These are phyloP conservation scores for Houttuynia cordata DNA, from an alignment of 164 flowering plant species.

Conservation along the genomic window DNA sequence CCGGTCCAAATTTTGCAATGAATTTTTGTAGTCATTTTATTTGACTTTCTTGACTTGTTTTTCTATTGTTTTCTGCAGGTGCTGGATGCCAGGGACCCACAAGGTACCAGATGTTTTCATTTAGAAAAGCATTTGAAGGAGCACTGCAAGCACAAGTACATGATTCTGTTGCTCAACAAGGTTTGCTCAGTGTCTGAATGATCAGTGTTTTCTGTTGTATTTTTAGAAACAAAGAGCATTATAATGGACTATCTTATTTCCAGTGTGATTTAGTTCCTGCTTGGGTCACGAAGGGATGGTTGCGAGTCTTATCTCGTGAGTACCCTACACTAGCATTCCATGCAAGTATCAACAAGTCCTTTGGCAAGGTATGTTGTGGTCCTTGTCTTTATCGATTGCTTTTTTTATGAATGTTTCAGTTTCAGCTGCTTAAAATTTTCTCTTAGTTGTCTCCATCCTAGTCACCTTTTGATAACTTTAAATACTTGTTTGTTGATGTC, in stretches of 20 bases:
- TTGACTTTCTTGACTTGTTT: background rate
- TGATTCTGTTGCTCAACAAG: constrained; percentile 88
- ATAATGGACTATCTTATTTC: background rate
- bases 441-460: background rate
- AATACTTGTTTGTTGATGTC: background rate
- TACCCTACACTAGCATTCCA: constrained; percentile 97
- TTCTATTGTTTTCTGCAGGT: constrained; percentile 35
- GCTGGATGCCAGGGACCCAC: constrained; percentile 97
- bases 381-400: constrained; percentile 36
- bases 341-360: constrained; percentile 91
- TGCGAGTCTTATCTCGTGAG: constrained; percentile 71
- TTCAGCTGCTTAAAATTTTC: background rate
- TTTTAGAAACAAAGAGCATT: background rate
- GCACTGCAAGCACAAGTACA: constrained; percentile 84
- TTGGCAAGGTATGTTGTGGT: constrained; percentile 97
- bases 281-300: constrained; percentile 99
- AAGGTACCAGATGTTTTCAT: constrained; percentile 92
- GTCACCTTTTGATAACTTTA: background rate
- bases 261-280: constrained; percentile 98
- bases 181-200: constrained; percentile 17
- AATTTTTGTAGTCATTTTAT: background rate
- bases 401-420: background rate
- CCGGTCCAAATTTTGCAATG: background rate
- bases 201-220: background rate
- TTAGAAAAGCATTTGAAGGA: constrained; percentile 88